Percentiles rank a stretch among this genome's conserved stretches.
phyloP scores from a whole-genome alignment of 2,329 filamentous ascomycete genomes.

The Trichoderma cornu-damae region DNA sequence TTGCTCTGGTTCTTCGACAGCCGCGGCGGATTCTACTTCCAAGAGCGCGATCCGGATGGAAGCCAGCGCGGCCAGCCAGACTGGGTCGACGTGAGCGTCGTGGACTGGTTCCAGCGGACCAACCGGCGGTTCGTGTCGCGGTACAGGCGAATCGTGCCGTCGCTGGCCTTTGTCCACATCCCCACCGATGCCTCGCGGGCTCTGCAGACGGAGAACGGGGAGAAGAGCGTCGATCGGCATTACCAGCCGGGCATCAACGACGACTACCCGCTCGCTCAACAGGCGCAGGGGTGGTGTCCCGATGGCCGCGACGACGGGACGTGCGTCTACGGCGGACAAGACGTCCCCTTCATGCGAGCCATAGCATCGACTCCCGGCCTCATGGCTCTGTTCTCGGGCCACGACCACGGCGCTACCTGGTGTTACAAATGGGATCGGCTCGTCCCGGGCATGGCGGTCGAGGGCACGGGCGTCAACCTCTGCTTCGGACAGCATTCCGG shows the following conservation, averaged over 20 bases:
- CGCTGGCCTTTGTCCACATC: conserved; percentile 47
- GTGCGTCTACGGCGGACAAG: conserved; percentile 46
- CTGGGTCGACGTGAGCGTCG: conserved; percentile 44
- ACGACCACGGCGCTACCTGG: conserved; percentile 62
- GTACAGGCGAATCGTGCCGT: conserved; percentile 37
- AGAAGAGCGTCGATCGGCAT: conserved; percentile 31
- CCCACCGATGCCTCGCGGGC: conserved; percentile 41
- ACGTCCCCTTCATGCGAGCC: conserved; percentile 59
- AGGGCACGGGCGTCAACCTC: conserved; percentile 43
- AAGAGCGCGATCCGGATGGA: conserved; percentile 31
- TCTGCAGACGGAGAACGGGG: conserved; percentile 32
- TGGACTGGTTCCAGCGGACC: conserved; percentile 40
- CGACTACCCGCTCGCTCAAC: conserved; percentile 39
- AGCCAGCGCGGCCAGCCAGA: conserved; percentile 34
- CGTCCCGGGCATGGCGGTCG: conserved; percentile 31
- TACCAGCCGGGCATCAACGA: conserved; percentile 43
- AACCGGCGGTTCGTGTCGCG: conserved; percentile 28
- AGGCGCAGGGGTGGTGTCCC: conserved; percentile 41
- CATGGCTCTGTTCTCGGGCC: conserved; percentile 57
- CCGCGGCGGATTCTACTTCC: conserved; percentile 52
- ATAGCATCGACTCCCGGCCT: conserved; percentile 50
- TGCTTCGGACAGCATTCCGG: conserved; percentile 63
- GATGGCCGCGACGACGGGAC: conserved; percentile 35
- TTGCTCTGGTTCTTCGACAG: conserved; percentile 71
- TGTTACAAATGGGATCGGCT: conserved; percentile 46